Base-by-base conservation (phyloP, 805 yeast genomes). In the Schizosaccharomyces cryophilus region DNA sequence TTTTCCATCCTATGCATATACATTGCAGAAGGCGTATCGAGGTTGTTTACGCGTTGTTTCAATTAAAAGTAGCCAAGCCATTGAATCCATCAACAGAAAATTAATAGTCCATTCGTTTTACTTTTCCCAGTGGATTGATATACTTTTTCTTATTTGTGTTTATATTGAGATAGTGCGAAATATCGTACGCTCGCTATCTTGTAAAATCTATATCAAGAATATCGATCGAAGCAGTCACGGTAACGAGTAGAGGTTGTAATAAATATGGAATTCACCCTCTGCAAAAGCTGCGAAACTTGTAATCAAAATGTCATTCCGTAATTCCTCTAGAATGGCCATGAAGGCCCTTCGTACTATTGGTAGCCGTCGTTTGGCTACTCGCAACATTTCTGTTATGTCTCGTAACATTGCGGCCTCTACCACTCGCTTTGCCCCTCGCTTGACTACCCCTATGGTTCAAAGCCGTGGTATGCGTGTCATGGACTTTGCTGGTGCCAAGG, bases 401-500 rank as follows among this genome's bases (percentile, higher is more conserved):
- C 56, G 56, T 29, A 45, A n/a, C 51, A n/a, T 45, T 45, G 56
- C 56, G 11, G 56, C 42, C 60, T 17, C 42, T n/a, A 38, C n/a
- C 42, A 56, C n/a, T 21, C 47, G 60, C 19, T 56, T 35, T 56
- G 60, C 47, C 73, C 63, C 74, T 79, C 66, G 70, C 77, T 15
- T 64, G 51, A 74, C 78, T 68, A 77, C 79, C 67, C 71, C 74
- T 72, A 78, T 71, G 73, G 78, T 70, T 67, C 82, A 83, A 68
- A 75, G 79, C 69, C 87, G 98, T 78, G 97, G 97, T 78, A 73
- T 90, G 72, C 88, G 93, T 81, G 82, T 86, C 78, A 93, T 93
- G 79, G 87, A 87, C 83, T 93, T 93, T 71, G 96, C 87, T 56
- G 96, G 96, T 77, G 80, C 82, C 68, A 87, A 84, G 70, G 98